Evolutionary conservation across 176 grass and related monocot genomes (phyloP).

Genomic region (Phragmites australis): DNA sequence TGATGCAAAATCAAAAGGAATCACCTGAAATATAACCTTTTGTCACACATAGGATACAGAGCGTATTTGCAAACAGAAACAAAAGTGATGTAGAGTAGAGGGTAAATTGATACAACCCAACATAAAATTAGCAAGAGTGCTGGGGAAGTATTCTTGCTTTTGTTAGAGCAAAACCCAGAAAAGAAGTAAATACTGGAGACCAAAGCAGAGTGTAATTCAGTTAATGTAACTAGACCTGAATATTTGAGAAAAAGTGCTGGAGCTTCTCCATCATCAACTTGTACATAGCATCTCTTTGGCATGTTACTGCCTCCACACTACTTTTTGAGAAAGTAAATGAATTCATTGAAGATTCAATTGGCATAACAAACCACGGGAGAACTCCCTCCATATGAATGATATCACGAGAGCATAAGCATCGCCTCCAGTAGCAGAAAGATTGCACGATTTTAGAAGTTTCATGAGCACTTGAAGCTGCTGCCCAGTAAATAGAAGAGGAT

Average conservation of each 20-base stretch:
- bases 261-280: slow-evolving; percentile 74
- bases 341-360: slow-evolving; percentile 56
- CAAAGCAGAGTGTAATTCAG: slow-evolving; percentile 46
- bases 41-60: slow-evolving; percentile 32
- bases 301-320: slow-evolving; percentile 56
- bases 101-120: neutral
- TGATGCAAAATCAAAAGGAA: slow-evolving; percentile 43
- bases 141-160: slow-evolving; percentile 8
- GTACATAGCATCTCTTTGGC: slow-evolving; percentile 71
- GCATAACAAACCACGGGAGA: slow-evolving; percentile 68
- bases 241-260: slow-evolving; percentile 57
- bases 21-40: slow-evolving; percentile 50
- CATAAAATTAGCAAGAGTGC: slow-evolving; percentile 1
- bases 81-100: neutral
- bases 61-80: slow-evolving; percentile 9
- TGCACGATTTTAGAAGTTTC: slow-evolving; percentile 82
- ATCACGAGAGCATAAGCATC: slow-evolving; percentile 41
- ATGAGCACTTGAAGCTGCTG: slow-evolving; percentile 95
- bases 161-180: neutral
- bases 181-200: slow-evolving; percentile 13
- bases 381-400: slow-evolving; percentile 61
- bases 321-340: slow-evolving; percentile 78
- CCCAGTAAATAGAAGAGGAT: slow-evolving; percentile 74
- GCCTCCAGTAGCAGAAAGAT: slow-evolving; percentile 49
- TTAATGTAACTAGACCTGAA: slow-evolving; percentile 46